A percentile compares a stretch with the other conserved stretches of the same genome.
These are phyloP conservation scores for Trichoderma polysporum DNA, from an alignment of 2,329 filamentous ascomycete genomes.

Conservation along the genomic window DNA sequence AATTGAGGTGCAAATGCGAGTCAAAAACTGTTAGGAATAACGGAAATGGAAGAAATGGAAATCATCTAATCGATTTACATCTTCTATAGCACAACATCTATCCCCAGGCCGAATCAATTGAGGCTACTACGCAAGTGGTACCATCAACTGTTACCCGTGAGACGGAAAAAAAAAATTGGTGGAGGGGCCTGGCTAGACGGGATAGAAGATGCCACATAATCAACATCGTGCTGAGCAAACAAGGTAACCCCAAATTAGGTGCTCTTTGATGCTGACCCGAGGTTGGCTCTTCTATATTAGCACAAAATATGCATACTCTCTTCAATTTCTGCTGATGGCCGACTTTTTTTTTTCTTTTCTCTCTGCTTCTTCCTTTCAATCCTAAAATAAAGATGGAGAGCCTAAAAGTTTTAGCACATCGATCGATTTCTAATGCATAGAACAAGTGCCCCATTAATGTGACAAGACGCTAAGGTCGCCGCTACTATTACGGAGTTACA, in stretches of 20 bases:
- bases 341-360: background rate
- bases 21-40: background rate
- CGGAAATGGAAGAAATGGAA: background rate
- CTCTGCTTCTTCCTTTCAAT: background rate
- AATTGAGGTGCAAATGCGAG: background rate
- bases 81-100: too few relatives aligned
- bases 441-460: constrained; percentile 8
- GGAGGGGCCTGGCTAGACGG: background rate
- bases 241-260: background rate
- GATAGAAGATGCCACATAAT: constrained; percentile 17
- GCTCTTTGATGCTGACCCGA: background rate
- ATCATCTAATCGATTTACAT: background rate
- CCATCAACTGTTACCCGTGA: background rate
- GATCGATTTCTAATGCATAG: background rate
- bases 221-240: background rate
- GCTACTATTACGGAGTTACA: background rate
- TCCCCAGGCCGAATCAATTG: background rate
- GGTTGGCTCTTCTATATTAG: background rate
- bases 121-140: background rate
- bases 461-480: background rate
- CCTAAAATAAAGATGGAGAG: background rate
- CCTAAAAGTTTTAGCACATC: constrained; percentile 7
- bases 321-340: background rate
- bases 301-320: background rate
- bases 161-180: background rate